Conservation (phyloP, 2,329 filamentous ascomycete species). For the Pestalotiopsis sp. region DNA sequence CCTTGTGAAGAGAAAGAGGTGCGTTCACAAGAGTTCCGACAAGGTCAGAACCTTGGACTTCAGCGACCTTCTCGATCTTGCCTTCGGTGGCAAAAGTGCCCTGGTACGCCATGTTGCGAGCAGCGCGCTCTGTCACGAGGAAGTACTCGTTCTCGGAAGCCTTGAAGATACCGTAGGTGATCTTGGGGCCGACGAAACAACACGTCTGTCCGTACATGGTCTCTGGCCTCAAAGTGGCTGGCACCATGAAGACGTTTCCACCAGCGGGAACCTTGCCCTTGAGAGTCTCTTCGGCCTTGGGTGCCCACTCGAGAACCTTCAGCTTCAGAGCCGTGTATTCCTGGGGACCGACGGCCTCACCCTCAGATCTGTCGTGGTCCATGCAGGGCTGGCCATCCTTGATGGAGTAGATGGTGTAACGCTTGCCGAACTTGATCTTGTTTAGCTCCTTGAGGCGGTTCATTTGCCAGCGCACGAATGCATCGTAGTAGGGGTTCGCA, state of each 20-base stretch:
- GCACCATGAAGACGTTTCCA: constrained; percentile 84
- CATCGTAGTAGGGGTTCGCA: constrained; percentile 94
- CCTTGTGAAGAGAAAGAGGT: constrained; percentile 82
- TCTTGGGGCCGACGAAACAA: constrained; percentile 91
- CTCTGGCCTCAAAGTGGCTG: constrained; percentile 90
- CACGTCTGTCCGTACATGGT: constrained; percentile 99
- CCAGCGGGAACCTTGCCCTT: constrained; percentile 78
- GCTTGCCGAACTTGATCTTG: constrained; percentile 92
- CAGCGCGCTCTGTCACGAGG: constrained; percentile 81
- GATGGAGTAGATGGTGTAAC: constrained; percentile 91
- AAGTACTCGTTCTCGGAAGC: constrained; percentile 79
- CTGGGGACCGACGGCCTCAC: constrained; percentile 82
- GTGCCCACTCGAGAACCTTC: constrained; percentile 86
- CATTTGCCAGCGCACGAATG: constrained; percentile 98
- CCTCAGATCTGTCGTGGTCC: constrained; percentile 82
- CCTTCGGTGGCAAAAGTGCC: constrained; percentile 80
- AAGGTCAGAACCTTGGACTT: constrained; percentile 77
- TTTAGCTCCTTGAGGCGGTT: constrained; percentile 83
- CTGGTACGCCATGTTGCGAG: constrained; percentile 96
- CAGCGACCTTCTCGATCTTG: constrained; percentile 72
- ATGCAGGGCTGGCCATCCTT: constrained; percentile 89
- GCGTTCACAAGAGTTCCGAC: constrained; percentile 89
- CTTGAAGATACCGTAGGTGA: constrained; percentile 88
- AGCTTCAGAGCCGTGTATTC: constrained; percentile 94
- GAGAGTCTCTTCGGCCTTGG: constrained; percentile 71